Evolutionary conservation across 2,329 filamentous ascomycete genomes (phyloP).

Genomic region (Hypoxylon sp.): DNA sequence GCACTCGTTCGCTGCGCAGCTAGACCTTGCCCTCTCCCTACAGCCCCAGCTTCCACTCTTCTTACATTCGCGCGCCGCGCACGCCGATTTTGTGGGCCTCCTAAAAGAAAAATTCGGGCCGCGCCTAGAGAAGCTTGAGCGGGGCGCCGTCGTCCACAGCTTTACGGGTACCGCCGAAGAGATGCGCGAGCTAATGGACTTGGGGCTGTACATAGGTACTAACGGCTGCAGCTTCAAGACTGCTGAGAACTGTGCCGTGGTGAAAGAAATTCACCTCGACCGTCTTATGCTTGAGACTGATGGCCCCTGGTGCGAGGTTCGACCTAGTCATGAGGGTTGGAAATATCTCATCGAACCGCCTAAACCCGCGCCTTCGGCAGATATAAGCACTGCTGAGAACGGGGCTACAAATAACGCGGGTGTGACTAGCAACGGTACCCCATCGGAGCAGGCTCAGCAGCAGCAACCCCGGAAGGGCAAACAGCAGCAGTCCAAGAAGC

Average conservation of each 20-base stretch:
- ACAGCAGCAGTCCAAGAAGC: slow-evolving; percentile 56
- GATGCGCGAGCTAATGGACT: slow-evolving; percentile 81
- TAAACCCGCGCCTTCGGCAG: slow-evolving; percentile 12
- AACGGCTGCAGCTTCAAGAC: slow-evolving; percentile 98
- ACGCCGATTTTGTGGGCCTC: slow-evolving; percentile 83
- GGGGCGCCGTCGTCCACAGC: slow-evolving; percentile 88
- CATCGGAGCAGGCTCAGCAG: slow-evolving; percentile 16
- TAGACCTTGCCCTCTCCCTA: slow-evolving; percentile 79
- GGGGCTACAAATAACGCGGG: slow-evolving; percentile 4
- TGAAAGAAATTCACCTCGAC: slow-evolving; percentile 81
- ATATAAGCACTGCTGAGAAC: not conserved
- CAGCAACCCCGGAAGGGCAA: slow-evolving; percentile 30
- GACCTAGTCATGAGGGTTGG: slow-evolving; percentile 87
- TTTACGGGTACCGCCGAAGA: slow-evolving; percentile 92
- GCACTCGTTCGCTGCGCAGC: slow-evolving; percentile 86
- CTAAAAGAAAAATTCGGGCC: slow-evolving; percentile 71
- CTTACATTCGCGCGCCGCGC: slow-evolving; percentile 89
- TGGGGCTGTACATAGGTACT: slow-evolving; percentile 92
- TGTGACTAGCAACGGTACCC: not conserved
- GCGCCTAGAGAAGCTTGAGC: slow-evolving; percentile 74
- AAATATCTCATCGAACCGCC: slow-evolving; percentile 69
- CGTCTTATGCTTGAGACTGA: slow-evolving; percentile 95
- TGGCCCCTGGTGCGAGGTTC: slow-evolving; percentile 96
- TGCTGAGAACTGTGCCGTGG: slow-evolving; percentile 87
- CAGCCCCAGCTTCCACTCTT: slow-evolving; percentile 86